Evolutionary conservation across 768 basidiomycete genomes (phyloP).

Genomic region (Amanita exitialis): DNA sequence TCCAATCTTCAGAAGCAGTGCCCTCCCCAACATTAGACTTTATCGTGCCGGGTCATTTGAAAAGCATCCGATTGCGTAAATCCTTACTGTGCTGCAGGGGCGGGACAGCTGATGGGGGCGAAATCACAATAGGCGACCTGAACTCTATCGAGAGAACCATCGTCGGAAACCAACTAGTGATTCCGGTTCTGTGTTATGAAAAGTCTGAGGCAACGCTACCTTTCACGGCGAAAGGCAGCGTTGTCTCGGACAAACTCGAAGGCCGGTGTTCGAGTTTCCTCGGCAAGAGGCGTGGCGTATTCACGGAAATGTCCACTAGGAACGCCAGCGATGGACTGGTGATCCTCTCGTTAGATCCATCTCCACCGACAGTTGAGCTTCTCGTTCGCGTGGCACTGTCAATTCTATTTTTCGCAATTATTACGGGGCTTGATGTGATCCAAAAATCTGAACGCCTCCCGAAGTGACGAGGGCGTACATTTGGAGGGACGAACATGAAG

Average conservation of each 20-base stretch:
- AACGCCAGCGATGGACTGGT: conserved; percentile 43
- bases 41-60: too few species aligned
- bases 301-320: conserved; percentile 43
- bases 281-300: conserved; percentile 38
- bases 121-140: conserved; percentile 50
- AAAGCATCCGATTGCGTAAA: too few species aligned
- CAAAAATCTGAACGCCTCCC: conserved; percentile 24
- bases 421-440: conserved; percentile 19
- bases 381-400: conserved; percentile 27
- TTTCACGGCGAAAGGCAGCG: conserved; percentile 20
- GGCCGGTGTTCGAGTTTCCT: conserved; percentile 30
- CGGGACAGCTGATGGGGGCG: conserved; percentile 25
- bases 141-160: conserved; percentile 53
- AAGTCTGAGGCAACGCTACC: conserved; percentile 16
- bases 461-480: conserved; percentile 15
- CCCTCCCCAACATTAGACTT: too few species aligned
- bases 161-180: conserved; percentile 47
- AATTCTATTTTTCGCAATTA: conserved; percentile 27
- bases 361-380: conserved; percentile 35
- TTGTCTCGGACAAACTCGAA: too few species aligned
- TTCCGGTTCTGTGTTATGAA: not conserved
- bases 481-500: conserved; percentile 41
- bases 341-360: conserved; percentile 34
- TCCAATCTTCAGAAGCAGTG: too few species aligned
- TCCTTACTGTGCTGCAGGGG: too few species aligned